Evolutionary conservation across 257 asterid species (phyloP).

Genomic region (Euphrasia confusa): DNA sequence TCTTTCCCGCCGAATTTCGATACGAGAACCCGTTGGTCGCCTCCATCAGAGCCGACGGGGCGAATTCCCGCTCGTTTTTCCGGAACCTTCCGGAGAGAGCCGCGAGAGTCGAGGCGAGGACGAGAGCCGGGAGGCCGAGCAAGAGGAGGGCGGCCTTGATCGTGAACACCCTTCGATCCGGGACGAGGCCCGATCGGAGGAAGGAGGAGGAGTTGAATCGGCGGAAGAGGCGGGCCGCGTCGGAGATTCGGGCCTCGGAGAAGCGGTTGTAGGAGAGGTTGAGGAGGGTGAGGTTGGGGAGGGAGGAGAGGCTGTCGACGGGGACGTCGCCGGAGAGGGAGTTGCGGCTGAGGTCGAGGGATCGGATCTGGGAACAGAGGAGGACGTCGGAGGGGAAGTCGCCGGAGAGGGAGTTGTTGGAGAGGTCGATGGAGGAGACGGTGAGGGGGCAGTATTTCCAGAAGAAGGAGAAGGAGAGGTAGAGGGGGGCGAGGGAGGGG

Average conservation of each 20-base stretch:
- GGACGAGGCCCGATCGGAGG: constrained; percentile 39
- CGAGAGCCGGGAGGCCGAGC: constrained; percentile 36
- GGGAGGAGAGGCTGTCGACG: constrained; percentile 25
- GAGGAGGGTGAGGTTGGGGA: constrained; percentile 39
- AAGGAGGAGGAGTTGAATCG: constrained; percentile 37
- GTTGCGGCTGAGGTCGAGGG: constrained; percentile 45
- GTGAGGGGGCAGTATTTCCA: constrained; percentile 58
- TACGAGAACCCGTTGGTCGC: constrained; percentile 45
- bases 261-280: constrained; percentile 46
- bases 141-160: constrained; percentile 30
- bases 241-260: constrained; percentile 37
- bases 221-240: constrained; percentile 25
- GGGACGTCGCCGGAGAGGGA: constrained; percentile 47
- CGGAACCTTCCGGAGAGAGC: constrained; percentile 31
- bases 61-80: constrained; percentile 13
- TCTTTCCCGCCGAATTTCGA: constrained; percentile 30
- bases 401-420: constrained; percentile 40
- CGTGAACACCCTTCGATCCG: constrained; percentile 27
- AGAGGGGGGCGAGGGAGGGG: constrained; percentile 46
- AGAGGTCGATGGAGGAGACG: constrained; percentile 40
- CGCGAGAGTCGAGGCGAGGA: constrained; percentile 25
- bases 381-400: constrained; percentile 37
- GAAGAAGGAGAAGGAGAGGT: constrained; percentile 53
- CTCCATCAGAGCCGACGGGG: constrained; percentile 24
- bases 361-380: constrained; percentile 40